Evolutionary conservation across 1,139 yeast genomes (phyloP).

Genomic region (Sporopachydermia cereana): DNA sequence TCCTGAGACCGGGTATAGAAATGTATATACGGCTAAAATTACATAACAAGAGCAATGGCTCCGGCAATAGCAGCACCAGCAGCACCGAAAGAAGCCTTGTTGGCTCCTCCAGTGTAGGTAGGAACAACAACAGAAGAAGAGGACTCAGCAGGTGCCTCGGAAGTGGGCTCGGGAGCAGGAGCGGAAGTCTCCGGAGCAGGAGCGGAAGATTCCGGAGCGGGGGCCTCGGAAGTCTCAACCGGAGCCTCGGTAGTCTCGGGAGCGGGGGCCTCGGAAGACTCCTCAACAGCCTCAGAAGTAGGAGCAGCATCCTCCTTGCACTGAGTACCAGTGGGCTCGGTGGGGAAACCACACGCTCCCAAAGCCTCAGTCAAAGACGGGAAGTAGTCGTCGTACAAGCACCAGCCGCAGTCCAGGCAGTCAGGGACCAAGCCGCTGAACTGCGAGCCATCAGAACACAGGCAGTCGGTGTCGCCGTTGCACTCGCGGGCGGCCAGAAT

Average conservation of each 20-base stretch:
- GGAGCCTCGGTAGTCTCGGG: constrained; percentile 6
- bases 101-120: constrained; percentile 5
- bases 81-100: not conserved
- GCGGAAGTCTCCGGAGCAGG: not conserved
- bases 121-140: constrained; percentile 37
- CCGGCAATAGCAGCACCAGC: constrained; percentile 6
- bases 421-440: constrained; percentile 16
- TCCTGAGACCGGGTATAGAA: not conserved
- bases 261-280: constrained; percentile 12
- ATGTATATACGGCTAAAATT: not conserved
- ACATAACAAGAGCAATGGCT: constrained; percentile 3
- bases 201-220: not conserved
- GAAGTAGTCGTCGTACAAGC: constrained; percentile 22
- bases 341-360: constrained; percentile 17
- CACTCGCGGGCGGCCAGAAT: constrained; percentile 19
- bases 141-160: constrained; percentile 40
- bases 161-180: constrained; percentile 1
- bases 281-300: constrained; percentile 15
- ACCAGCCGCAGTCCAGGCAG: constrained; percentile 26
- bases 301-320: constrained; percentile 13
- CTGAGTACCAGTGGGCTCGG: constrained; percentile 20
- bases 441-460: constrained; percentile 16
- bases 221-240: not conserved
- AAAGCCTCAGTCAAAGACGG: constrained; percentile 17
- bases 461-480: constrained; percentile 18